A percentile compares a stretch with the other conserved stretches of the same genome.
Evolutionary conservation across 768 basidiomycete genomes (phyloP).

Genomic region (Hebeloma cylindrosporum): DNA sequence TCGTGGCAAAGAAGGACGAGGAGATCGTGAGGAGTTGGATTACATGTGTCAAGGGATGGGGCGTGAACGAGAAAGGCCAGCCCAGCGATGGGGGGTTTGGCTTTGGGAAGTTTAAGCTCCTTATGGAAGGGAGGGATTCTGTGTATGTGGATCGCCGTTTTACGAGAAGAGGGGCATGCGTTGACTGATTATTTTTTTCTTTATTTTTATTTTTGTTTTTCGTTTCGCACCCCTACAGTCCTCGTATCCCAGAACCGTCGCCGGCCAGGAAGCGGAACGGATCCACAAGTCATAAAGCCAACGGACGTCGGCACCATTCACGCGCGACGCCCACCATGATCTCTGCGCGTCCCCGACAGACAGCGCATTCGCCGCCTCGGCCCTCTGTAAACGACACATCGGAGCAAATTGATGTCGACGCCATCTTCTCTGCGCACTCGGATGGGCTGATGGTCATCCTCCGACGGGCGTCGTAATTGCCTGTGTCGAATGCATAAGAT

Average conservation of each 20-base stretch:
- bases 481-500: background rate
- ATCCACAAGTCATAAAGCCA: conserved; percentile 16
- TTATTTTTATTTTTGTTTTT: background rate
- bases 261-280: conserved; percentile 24
- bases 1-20: conserved; percentile 66
- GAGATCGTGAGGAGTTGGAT: conserved; percentile 70
- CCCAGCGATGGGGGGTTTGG: conserved; percentile 86
- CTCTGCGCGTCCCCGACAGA: conserved; percentile 1
- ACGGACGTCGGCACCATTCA: conserved; percentile 1
- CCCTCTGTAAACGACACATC: conserved; percentile 22
- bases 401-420: conserved; percentile 61
- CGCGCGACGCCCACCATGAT: conserved; percentile 4
- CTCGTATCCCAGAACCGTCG: conserved; percentile 13
- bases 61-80: conserved; percentile 80
- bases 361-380: conserved; percentile 13
- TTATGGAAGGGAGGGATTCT: conserved; percentile 61
- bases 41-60: conserved; percentile 77
- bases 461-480: conserved; percentile 46
- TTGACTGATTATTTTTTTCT: background rate
- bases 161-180: no score
- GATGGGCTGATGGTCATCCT: conserved; percentile 83
- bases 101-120: conserved; percentile 67
- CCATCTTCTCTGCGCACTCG: conserved; percentile 84
- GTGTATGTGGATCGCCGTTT: conserved; percentile 41
- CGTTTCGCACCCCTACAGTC: conserved; percentile 2